Conservation (phyloP, 2,329 filamentous ascomycete species). For the Arachnopeziza araneosa region DNA sequence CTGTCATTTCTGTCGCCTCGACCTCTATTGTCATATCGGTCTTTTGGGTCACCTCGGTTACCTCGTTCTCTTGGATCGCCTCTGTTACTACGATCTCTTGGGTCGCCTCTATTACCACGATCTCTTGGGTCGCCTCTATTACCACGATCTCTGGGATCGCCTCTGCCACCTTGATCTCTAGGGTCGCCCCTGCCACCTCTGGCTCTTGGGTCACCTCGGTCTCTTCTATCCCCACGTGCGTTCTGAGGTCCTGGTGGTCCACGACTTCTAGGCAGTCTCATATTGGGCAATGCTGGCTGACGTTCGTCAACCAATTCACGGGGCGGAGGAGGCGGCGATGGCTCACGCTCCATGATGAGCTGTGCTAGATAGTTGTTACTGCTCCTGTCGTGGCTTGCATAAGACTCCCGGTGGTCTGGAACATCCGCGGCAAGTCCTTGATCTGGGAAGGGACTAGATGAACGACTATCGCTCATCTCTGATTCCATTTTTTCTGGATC, state of each 20-base stretch:
- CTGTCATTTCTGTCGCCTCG: not conserved
- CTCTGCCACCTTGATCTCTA: not conserved
- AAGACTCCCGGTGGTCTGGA: constrained; percentile 12
- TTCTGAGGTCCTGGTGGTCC: not conserved
- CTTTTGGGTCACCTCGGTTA: too few species aligned
- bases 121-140: too few species aligned
- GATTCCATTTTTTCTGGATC: not conserved
- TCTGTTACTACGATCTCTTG: too few species aligned
- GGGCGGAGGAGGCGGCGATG: not conserved
- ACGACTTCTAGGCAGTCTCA: not conserved
- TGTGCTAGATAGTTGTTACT: constrained; percentile 30
- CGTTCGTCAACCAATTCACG: not conserved
- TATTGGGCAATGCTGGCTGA: constrained; percentile 24
- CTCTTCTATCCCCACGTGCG: not conserved
- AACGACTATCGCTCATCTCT: not conserved
- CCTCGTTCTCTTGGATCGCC: too few species aligned
- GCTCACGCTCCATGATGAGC: constrained; percentile 17
- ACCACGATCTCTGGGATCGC: not conserved
- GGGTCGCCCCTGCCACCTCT: not conserved
- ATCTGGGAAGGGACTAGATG: not conserved
- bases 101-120: too few species aligned
- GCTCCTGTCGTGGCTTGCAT: constrained; percentile 17
- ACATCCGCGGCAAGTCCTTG: not conserved
- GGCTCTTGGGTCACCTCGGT: not conserved
- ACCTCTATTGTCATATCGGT: not conserved